phyloP scores from a whole-genome alignment of 768 basidiomycete species.

The Naematelia encephala region DNA sequence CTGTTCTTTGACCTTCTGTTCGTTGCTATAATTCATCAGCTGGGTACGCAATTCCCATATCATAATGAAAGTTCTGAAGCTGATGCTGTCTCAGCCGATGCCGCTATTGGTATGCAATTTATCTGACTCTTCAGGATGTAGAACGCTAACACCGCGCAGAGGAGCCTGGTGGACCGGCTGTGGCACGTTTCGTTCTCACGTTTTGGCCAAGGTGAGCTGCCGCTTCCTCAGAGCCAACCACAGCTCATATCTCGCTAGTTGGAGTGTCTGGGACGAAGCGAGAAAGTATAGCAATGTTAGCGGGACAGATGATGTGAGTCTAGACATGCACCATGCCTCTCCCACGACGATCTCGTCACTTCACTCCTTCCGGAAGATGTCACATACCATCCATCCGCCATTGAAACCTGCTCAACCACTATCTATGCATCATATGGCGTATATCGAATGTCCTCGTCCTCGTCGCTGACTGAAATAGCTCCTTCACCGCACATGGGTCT shows the following conservation, averaged over 20 bases:
- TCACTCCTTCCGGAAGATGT: too few relatives aligned
- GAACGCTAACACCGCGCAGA: neutral
- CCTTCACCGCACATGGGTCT: conserved; percentile 43
- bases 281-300: conserved; percentile 47
- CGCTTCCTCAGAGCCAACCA: neutral
- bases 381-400: neutral
- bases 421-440: neutral
- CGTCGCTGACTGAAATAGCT: conserved; percentile 12
- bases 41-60: conserved; percentile 16
- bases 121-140: conserved; percentile 6
- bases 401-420: neutral
- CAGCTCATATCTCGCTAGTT: conserved; percentile 23
- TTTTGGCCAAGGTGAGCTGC: conserved; percentile 31
- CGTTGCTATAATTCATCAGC: conserved; percentile 49
- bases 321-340: too few relatives aligned
- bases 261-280: conserved; percentile 49
- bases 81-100: conserved; percentile 27
- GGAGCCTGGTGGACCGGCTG: conserved; percentile 19
- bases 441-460: neutral
- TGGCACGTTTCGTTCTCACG: conserved; percentile 27
- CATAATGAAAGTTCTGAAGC: neutral
- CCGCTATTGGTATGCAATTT: conserved; percentile 41
- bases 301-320: conserved; percentile 48
- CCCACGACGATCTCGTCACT: too few relatives aligned
- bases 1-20: conserved; percentile 52